Conservation (phyloP, 2,329 filamentous ascomycete genomes). For the Verticillium zaregamsianum region DNA sequence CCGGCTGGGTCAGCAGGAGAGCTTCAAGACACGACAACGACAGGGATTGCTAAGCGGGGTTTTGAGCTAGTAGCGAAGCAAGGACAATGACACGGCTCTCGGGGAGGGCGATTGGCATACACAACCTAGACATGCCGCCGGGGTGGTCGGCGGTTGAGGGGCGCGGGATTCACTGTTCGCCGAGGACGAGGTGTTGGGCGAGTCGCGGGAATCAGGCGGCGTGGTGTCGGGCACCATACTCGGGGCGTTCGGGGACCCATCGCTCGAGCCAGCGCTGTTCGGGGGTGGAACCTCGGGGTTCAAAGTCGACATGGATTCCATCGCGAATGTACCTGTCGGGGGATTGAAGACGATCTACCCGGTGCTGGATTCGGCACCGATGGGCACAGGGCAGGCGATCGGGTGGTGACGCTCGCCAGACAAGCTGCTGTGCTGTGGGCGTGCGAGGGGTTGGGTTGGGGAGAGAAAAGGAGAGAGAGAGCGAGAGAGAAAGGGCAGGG, state of each 20-base stretch:
- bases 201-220: constrained; percentile 1
- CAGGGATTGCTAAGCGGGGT: not conserved
- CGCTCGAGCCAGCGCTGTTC: not conserved
- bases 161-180: constrained; percentile 1
- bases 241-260: constrained; percentile 1
- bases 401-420: not conserved
- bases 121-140: constrained; percentile 1
- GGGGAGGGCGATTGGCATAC: not conserved
- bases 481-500: not conserved
- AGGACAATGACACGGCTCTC: not conserved
- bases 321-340: not conserved
- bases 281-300: constrained; percentile 3
- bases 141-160: not conserved
- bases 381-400: not conserved
- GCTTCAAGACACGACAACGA: not conserved
- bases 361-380: not conserved
- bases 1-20: not conserved
- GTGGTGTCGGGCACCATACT: not conserved
- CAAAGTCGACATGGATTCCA: constrained; percentile 1
- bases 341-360: not conserved
- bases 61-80: not conserved
- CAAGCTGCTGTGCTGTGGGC: not conserved
- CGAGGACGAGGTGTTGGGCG: constrained; percentile 1
- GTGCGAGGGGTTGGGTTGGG: not conserved
- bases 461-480: not conserved